Percentiles rank a stretch among this genome's conserved stretches.
phyloP scores from a whole-genome alignment of 2,329 filamentous ascomycete species.

The Parafenestella ontariensis region DNA sequence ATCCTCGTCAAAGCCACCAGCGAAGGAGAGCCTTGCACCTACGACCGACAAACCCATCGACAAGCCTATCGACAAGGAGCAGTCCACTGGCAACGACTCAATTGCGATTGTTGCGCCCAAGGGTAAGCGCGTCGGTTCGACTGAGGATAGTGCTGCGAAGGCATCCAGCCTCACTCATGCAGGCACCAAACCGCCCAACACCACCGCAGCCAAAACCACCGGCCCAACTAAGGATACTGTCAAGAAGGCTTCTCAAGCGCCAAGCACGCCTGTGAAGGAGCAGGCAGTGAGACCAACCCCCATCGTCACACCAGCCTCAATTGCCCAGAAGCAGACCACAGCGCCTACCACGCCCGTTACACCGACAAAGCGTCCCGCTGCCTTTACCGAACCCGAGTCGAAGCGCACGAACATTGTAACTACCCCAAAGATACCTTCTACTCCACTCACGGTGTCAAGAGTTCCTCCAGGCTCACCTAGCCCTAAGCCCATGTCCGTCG shows the following conservation, averaged over 20 bases:
- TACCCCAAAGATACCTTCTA: neutral
- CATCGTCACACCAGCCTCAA: neutral
- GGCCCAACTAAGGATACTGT: neutral
- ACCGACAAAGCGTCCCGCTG: conserved; percentile 13
- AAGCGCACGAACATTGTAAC: conserved; percentile 17
- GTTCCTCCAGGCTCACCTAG: conserved; percentile 2
- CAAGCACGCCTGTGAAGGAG: neutral
- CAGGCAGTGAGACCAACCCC: neutral
- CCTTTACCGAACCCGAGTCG: conserved; percentile 1
- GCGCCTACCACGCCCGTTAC: neutral
- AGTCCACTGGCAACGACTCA: neutral
- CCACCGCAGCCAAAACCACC: neutral
- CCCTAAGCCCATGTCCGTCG: conserved; percentile 5
- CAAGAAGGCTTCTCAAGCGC: neutral
- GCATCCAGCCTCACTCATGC: neutral
- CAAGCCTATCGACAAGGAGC: neutral
- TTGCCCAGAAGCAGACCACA: neutral
- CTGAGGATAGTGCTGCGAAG: neutral
- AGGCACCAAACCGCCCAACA: neutral
- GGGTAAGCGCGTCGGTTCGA: neutral
- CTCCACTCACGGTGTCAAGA: neutral
- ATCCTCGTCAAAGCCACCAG: neutral
- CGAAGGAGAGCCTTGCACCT: neutral
- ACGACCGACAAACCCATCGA: neutral
- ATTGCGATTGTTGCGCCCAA: neutral